These are phyloP conservation scores for Cystoderma amianthinum DNA, from an alignment of 768 basidiomycete genomes.

Conservation along the genomic window DNA sequence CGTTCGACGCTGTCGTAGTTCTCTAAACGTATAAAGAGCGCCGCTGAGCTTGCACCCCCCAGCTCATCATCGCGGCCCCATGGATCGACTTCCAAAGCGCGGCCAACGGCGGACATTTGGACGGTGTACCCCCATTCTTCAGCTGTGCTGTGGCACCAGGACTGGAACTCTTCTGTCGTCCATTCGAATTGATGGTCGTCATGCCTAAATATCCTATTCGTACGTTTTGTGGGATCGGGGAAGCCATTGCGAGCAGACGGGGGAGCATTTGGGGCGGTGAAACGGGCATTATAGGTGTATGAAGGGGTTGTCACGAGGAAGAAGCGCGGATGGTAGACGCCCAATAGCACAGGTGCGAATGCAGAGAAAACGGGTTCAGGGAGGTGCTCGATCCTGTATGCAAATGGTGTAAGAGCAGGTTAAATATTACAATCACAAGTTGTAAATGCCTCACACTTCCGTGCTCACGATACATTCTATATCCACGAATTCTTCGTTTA, in stretches of 20 bases:
- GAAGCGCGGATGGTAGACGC: slow-evolving; percentile 67
- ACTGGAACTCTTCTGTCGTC: slow-evolving; percentile 66
- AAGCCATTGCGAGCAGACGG: slow-evolving; percentile 43
- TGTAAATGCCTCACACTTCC: slow-evolving; percentile 59
- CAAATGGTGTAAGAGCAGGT: not conserved
- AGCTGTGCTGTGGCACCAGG: slow-evolving; percentile 53
- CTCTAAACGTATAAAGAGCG: slow-evolving; percentile 49
- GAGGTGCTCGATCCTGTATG: slow-evolving; percentile 73
- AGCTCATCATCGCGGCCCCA: slow-evolving; percentile 65
- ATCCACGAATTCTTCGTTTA: slow-evolving; percentile 60
- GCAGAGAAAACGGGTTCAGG: slow-evolving; percentile 45
- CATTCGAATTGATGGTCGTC: slow-evolving; percentile 87
- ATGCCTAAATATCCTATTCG: slow-evolving; percentile 72
- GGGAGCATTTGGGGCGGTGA: slow-evolving; percentile 46
- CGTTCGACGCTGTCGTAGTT: slow-evolving; percentile 22
- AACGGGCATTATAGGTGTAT: slow-evolving; percentile 75
- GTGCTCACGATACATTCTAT: slow-evolving; percentile 70
- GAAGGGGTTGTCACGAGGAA: slow-evolving; percentile 83
- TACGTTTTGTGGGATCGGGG: slow-evolving; percentile 72
- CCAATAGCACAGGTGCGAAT: slow-evolving; percentile 69
- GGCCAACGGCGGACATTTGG: slow-evolving; percentile 52
- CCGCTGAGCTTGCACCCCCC: slow-evolving; percentile 64
- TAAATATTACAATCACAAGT: not conserved
- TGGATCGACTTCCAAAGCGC: slow-evolving; percentile 50
- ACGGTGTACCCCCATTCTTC: slow-evolving; percentile 70